Evolutionary conservation across 23 red algal genomes (phyloP).

Genomic region (Gracilaria gracilis): DNA sequence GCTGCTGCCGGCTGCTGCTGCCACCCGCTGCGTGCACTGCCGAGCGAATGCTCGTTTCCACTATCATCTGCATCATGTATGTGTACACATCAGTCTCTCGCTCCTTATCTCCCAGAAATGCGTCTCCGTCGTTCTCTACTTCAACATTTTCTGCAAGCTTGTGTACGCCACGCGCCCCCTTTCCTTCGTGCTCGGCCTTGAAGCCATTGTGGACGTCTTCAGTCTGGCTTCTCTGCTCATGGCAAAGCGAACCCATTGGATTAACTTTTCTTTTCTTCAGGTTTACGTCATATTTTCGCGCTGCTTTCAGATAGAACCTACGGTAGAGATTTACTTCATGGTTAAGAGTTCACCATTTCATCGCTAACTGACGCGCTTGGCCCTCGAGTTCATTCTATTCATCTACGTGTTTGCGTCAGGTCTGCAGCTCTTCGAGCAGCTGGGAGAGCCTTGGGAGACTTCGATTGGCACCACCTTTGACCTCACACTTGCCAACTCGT

Average conservation of each 20-base stretch:
- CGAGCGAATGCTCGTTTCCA: constrained; percentile 72
- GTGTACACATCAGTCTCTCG: constrained; percentile 62
- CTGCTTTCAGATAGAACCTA: constrained; percentile 70
- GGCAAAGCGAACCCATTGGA: constrained; percentile 48
- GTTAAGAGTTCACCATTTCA: constrained; percentile 55
- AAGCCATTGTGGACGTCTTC: constrained; percentile 63
- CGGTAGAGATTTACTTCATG: constrained; percentile 56
- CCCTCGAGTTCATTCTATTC: constrained; percentile 77
- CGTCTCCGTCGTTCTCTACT: constrained; percentile 32
- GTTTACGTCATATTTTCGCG: constrained; percentile 67
- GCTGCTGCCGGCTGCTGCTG: too few species aligned
- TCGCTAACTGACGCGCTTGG: constrained; percentile 43
- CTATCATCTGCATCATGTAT: constrained; percentile 60
- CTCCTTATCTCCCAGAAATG: constrained; percentile 29
- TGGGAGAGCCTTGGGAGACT: constrained; percentile 68
- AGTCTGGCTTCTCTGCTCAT: constrained; percentile 70
- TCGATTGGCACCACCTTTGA: constrained; percentile 73
- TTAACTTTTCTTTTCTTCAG: constrained; percentile 86
- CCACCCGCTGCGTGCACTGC: too few species aligned
- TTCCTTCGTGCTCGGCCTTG: constrained; percentile 30
- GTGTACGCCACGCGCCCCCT: constrained; percentile 28
- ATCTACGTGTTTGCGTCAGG: constrained; percentile 79
- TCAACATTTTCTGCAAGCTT: constrained; percentile 43
- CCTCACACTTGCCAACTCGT: constrained; percentile 73
- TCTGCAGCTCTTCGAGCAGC: constrained; percentile 70